These are phyloP conservation scores for Kodamaea suecica DNA, from an alignment of 1,139 yeast genomes.

Conservation along the genomic window DNA sequence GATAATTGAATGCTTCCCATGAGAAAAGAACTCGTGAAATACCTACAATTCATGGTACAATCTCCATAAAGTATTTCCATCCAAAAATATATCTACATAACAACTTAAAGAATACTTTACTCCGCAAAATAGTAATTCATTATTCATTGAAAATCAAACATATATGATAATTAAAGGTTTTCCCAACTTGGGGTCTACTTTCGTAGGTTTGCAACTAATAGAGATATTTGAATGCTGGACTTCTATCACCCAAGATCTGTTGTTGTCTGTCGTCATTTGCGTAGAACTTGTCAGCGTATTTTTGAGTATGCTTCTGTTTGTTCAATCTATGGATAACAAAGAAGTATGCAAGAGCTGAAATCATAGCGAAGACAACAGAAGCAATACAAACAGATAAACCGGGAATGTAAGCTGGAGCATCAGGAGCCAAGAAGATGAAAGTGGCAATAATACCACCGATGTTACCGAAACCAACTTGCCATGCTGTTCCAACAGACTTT, in stretches of 20 bases:
- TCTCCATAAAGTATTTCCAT: too few relatives aligned
- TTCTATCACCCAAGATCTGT: conserved; percentile 59
- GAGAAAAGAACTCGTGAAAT: too few relatives aligned
- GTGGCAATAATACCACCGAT: conserved; percentile 79
- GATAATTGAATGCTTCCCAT: too few relatives aligned
- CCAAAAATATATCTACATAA: too few relatives aligned
- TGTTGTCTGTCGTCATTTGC: conserved; percentile 45
- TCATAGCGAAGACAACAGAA: conserved; percentile 49
- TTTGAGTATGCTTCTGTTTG: conserved; percentile 35
- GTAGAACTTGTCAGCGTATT: conserved; percentile 43
- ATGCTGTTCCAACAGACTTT: conserved; percentile 70
- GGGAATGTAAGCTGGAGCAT: conserved; percentile 56
- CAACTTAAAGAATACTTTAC: too few relatives aligned
- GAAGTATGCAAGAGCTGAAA: conserved; percentile 44
- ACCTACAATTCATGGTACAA: too few relatives aligned
- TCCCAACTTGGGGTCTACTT: not conserved
- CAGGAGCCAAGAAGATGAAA: conserved; percentile 53
- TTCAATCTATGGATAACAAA: conserved; percentile 39
- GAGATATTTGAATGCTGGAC: conserved; percentile 53
- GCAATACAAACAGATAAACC: conserved; percentile 58
- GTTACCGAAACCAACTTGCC: conserved; percentile 79
- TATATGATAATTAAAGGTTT: not conserved
- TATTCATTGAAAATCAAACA: not conserved
- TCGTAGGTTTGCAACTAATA: conserved; percentile 19
- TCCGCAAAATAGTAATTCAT: too few relatives aligned